Evolutionary conservation across 2,329 filamentous ascomycete species (phyloP).

Genomic region (Elsinoe batatas): DNA sequence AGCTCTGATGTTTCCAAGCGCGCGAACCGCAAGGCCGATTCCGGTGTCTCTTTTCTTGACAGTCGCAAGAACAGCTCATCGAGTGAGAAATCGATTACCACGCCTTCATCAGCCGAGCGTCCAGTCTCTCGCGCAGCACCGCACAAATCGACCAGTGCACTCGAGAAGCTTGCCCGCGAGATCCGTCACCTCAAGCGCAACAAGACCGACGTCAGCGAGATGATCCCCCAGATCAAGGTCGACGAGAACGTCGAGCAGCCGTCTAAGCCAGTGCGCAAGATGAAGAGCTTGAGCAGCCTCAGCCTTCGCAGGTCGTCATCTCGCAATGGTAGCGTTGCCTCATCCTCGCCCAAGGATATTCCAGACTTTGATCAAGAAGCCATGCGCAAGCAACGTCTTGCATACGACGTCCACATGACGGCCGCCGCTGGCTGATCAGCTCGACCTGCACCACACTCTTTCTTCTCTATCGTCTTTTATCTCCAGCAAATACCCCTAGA

Average conservation of each 20-base stretch:
- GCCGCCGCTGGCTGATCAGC: slow-evolving; percentile 6
- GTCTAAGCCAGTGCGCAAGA: slow-evolving; percentile 24
- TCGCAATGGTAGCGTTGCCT: slow-evolving; percentile 25
- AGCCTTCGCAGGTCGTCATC: slow-evolving; percentile 23
- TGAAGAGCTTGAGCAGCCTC: slow-evolving; percentile 28
- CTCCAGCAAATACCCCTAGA: slow-evolving; percentile 9
- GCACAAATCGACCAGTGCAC: slow-evolving; percentile 35
- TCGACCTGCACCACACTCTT: neutral
- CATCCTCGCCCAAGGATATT: slow-evolving; percentile 18
- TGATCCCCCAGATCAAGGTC: slow-evolving; percentile 22
- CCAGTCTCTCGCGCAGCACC: slow-evolving; percentile 15
- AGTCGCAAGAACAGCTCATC: slow-evolving; percentile 18
- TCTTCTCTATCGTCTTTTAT: neutral
- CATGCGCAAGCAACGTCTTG: slow-evolving; percentile 37
- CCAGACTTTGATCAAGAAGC: slow-evolving; percentile 41
- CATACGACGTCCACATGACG: slow-evolving; percentile 35
- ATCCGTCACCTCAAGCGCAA: slow-evolving; percentile 49
- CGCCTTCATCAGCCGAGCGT: slow-evolving; percentile 17
- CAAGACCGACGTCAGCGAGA: slow-evolving; percentile 41
- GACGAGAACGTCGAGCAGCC: slow-evolving; percentile 13
- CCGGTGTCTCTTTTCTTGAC: slow-evolving; percentile 49
- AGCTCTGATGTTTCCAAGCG: slow-evolving; percentile 29
- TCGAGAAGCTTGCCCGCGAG: slow-evolving; percentile 51
- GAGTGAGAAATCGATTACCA: slow-evolving; percentile 19
- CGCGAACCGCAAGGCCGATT: slow-evolving; percentile 48